phyloP scores from a whole-genome alignment of 306 rosid species.

The Spatholobus suberectus region DNA sequence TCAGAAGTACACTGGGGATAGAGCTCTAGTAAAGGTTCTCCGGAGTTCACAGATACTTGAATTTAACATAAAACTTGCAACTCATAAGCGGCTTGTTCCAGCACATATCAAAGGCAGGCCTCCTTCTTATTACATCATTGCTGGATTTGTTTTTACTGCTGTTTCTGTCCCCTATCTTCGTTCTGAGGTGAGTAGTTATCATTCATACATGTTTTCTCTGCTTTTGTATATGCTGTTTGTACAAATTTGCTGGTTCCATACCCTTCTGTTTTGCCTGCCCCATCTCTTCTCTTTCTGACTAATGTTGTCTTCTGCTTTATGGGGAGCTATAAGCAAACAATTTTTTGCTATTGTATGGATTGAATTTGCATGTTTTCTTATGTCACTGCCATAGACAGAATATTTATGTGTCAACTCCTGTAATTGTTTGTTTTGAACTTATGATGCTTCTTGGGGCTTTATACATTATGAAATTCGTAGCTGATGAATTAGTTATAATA shows the following conservation, averaged over 20 bases:
- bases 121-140: constrained; percentile 89
- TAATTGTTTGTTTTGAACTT: background rate
- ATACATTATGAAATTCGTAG: background rate
- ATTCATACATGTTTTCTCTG: background rate
- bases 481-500: background rate
- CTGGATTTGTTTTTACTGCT: constrained; percentile 80
- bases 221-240: background rate
- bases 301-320: background rate
- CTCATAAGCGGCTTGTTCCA: constrained; percentile 78
- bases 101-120: constrained; percentile 82
- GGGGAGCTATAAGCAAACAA: background rate
- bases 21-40: constrained; percentile 62
- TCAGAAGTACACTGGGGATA: constrained; percentile 70
- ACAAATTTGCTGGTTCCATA: background rate
- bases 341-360: background rate
- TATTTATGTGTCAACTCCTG: background rate
- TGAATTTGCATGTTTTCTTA: background rate
- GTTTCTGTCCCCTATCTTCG: constrained; percentile 90
- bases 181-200: constrained; percentile 68
- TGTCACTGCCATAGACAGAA: background rate
- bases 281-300: background rate
- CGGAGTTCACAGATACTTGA: constrained; percentile 60
- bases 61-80: constrained; percentile 62
- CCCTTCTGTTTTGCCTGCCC: background rate
- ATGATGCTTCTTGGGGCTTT: background rate